Conservation (phyloP, 768 basidiomycete species). For the Lactarius trivialis region DNA sequence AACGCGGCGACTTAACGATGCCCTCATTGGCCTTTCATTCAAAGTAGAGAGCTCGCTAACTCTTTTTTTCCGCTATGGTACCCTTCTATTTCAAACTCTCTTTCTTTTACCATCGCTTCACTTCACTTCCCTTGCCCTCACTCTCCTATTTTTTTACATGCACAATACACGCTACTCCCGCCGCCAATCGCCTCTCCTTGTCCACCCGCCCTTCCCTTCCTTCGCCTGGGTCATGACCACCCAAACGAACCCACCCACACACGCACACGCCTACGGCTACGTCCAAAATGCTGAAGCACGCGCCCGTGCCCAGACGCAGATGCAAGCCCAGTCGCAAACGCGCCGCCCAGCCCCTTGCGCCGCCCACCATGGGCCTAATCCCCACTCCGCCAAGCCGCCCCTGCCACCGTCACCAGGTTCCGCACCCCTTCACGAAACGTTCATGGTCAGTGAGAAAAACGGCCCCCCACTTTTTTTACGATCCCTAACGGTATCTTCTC, state of each 20-base stretch:
- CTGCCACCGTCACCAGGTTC: background rate
- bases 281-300: background rate
- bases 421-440: background rate
- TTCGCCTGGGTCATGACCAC: slow-evolving; percentile 16
- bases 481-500: background rate
- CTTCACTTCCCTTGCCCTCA: background rate
- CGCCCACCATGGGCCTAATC: background rate
- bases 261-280: slow-evolving; percentile 9
- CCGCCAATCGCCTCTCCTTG: background rate
- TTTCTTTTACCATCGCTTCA: background rate
- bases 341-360: background rate
- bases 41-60: background rate
- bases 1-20: background rate
- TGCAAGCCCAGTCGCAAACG: background rate
- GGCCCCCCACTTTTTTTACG: background rate
- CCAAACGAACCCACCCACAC: slow-evolving; percentile 9
- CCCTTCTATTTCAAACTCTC: slow-evolving; percentile 3
- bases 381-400: background rate
- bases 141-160: background rate
- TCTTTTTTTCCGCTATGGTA: background rate
- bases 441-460: slow-evolving; percentile 6
- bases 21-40: slow-evolving; percentile 1
- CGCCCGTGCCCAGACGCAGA: background rate
- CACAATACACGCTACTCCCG: background rate
- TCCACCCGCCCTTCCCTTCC: slow-evolving; percentile 16